These are phyloP conservation scores for Tetracladium setigerum DNA, from an alignment of 495 filamentous ascomycete genomes.

Conservation along the genomic window DNA sequence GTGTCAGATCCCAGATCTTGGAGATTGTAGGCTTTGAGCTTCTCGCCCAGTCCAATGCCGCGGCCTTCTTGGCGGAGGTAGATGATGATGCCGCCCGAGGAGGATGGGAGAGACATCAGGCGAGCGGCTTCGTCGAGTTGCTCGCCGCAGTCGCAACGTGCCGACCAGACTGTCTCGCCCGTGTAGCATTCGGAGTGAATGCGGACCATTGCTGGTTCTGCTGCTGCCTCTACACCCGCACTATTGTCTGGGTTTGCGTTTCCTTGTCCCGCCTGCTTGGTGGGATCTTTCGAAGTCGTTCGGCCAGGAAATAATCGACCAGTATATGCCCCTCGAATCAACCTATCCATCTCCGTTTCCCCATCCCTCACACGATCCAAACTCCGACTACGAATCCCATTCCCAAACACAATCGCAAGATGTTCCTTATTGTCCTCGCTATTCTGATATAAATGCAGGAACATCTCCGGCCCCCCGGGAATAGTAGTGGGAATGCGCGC, in stretches of 20 bases:
- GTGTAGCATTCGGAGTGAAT: slow-evolving; percentile 99
- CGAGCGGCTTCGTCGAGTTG: slow-evolving; percentile 94
- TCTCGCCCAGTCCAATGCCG: slow-evolving; percentile 89
- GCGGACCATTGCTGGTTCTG: slow-evolving; percentile 62
- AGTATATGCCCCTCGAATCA: slow-evolving; percentile 89
- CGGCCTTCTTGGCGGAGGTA: slow-evolving; percentile 95
- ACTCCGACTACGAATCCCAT: slow-evolving; percentile 68
- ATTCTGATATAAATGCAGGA: slow-evolving; percentile 90
- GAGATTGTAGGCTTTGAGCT: slow-evolving; percentile 95
- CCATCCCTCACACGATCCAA: slow-evolving; percentile 75
- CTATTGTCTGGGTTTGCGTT: not conserved
- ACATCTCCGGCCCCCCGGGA: slow-evolving; percentile 77
- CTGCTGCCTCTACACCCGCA: not conserved
- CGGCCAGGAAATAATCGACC: slow-evolving; percentile 83
- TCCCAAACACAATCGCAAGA: slow-evolving; percentile 94
- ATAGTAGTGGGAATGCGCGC: slow-evolving; percentile 79
- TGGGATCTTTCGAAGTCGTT: slow-evolving; percentile 51
- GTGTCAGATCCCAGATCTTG: slow-evolving; percentile 94
- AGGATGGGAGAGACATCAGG: slow-evolving; percentile 77
- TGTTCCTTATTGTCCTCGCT: slow-evolving; percentile 92
- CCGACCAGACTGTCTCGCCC: slow-evolving; percentile 95
- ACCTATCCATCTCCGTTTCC: slow-evolving; percentile 92
- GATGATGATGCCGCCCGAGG: slow-evolving; percentile 79
- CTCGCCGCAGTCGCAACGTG: slow-evolving; percentile 95
- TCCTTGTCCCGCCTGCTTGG: not conserved